Base-by-base conservation (phyloP, 2,329 filamentous ascomycete species). In the Verticillium isaacii region DNA sequence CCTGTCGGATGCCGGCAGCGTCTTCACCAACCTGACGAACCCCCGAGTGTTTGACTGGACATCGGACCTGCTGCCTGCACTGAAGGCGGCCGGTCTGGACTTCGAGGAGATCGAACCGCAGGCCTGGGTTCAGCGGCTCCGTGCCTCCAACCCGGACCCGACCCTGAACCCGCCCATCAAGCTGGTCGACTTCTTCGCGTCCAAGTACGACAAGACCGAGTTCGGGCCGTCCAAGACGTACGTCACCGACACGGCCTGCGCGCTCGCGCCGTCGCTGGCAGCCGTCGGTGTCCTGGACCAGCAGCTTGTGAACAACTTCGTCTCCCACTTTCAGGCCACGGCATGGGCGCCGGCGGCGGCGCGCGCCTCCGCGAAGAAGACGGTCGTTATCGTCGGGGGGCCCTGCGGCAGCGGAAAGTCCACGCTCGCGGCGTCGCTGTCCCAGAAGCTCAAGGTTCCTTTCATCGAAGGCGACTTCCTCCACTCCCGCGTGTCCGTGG, bases 91-190 rank as follows among this genome's bases (percentile, higher is more conserved):
- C 0, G 81, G 81, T 0, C 68, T 84, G 1, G 62, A 74, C 11
- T 82, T 83, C n/a, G 72, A 77, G 1, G 73, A 75, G 3, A 78
- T 84, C 0, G 69, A 76, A 5, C 72, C 74, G 0, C 68, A 67
- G 9, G 75, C 80, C 62, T 83, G 81, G 81, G 68, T 84, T 32
- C 64, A 68, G 0, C 70, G 76, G 1, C 69, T 85, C 7, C 72
- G 79, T 2, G 72, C 65, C 2, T 81, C 79, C 0, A 74, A 82
- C 57, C 71, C 74, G 0, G 78, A 83, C 58, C 77, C 80, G 0
- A 63, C 73, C 5, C 69, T 65, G 17, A 85, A 85, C 64, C 82
- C 83, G 12, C 76, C 80, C 0, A 75, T 83, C 64, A 85, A 84
- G 68, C 72, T 85, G 1, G 63, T 84, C 1, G 81, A 83, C 52